These are phyloP conservation scores for Azolla pinnata DNA, from an alignment of 75 land plant genomes.

Conservation along the genomic window DNA sequence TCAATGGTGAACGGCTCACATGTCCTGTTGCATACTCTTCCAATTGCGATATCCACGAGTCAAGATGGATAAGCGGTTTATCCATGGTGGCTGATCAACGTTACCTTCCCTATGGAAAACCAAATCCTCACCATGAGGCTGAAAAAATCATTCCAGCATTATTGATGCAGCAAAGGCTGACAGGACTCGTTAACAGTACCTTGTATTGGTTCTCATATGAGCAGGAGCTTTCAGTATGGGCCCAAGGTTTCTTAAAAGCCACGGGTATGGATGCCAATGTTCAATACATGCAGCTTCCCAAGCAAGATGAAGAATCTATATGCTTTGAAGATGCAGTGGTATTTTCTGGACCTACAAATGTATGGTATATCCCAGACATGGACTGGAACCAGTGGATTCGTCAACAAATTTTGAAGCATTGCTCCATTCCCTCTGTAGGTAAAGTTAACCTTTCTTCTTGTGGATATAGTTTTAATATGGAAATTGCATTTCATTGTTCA, in stretches of 20 bases:
- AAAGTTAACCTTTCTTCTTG: slow-evolving; percentile 7
- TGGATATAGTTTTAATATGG: slow-evolving; percentile 10
- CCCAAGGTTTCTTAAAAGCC: slow-evolving; percentile 29
- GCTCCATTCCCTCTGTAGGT: slow-evolving; percentile 27
- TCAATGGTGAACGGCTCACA: slow-evolving; percentile 32
- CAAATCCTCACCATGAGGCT: slow-evolving; percentile 55
- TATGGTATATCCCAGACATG: slow-evolving; percentile 24
- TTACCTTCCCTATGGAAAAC: slow-evolving; percentile 31
- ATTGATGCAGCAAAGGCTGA: slow-evolving; percentile 11
- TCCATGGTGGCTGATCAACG: slow-evolving; percentile 36
- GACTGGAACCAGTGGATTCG: slow-evolving; percentile 29
- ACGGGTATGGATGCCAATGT: slow-evolving; percentile 17
- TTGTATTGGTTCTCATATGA: slow-evolving; percentile 30
- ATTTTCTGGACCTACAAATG: slow-evolving; percentile 28
- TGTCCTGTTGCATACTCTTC: slow-evolving; percentile 16
- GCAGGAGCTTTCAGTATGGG: slow-evolving; percentile 32
- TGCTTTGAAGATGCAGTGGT: slow-evolving; percentile 41
- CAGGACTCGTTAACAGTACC: slow-evolving; percentile 6
- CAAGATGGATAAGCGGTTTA: slow-evolving; percentile 27
- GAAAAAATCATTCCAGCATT: slow-evolving; percentile 43
- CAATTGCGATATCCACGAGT: slow-evolving; percentile 10
- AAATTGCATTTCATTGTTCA: no score
- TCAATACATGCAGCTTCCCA: slow-evolving; percentile 21
- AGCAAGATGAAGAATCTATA: slow-evolving; percentile 11
- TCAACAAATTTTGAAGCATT: slow-evolving; percentile 14